Percentiles rank a stretch among this genome's conserved stretches.
Evolutionary conservation across 352 stramenopile genomes (phyloP).

Genomic region (Phytophthora aleatoria): DNA sequence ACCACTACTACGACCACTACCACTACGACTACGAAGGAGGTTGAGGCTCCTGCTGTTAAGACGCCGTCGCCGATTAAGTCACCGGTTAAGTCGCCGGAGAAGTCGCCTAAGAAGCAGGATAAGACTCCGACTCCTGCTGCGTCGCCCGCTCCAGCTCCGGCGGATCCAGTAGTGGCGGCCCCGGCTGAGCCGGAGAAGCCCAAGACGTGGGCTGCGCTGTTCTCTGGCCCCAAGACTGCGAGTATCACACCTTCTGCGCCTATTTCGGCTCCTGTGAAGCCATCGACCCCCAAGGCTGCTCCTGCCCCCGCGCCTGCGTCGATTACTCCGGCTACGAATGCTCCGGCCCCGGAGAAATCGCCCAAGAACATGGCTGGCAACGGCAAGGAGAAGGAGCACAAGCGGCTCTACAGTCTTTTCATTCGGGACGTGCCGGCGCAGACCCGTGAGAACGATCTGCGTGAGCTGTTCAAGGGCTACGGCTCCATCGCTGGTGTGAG

Average conservation of each 20-base stretch:
- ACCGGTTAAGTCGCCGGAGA: slow-evolving; percentile 7
- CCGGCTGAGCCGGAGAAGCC: slow-evolving; percentile 36
- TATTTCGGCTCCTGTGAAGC: slow-evolving; percentile 45
- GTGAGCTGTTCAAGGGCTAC: slow-evolving; percentile 82
- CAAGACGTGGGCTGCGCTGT: slow-evolving; percentile 42
- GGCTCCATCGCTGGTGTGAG: slow-evolving; percentile 77
- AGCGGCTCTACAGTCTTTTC: slow-evolving; percentile 68
- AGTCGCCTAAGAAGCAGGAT: slow-evolving; percentile 44
- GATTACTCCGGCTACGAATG: slow-evolving; percentile 22
- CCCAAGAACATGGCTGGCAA: slow-evolving; percentile 60
- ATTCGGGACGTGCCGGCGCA: slow-evolving; percentile 78
- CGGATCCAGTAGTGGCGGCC: slow-evolving; percentile 33
- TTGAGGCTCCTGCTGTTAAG: slow-evolving; percentile 5
- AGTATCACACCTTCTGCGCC: slow-evolving; percentile 26
- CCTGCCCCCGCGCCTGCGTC: slow-evolving; percentile 21
- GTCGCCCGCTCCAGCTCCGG: slow-evolving; percentile 12
- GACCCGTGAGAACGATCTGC: slow-evolving; percentile 76
- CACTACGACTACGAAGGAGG: slow-evolving; percentile 1
- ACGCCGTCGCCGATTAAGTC: slow-evolving; percentile 31
- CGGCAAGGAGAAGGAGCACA: slow-evolving; percentile 41
- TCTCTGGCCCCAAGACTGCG: slow-evolving; percentile 24
- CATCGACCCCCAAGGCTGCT: slow-evolving; percentile 55
- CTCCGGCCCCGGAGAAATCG: slow-evolving; percentile 26
- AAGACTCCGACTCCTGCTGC: slow-evolving; percentile 30
- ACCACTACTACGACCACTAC: slow-evolving; percentile 11